Base-by-base conservation (phyloP, 371 early-diverging fungal genomes). In the Caulochytrium protostelioides region DNA sequence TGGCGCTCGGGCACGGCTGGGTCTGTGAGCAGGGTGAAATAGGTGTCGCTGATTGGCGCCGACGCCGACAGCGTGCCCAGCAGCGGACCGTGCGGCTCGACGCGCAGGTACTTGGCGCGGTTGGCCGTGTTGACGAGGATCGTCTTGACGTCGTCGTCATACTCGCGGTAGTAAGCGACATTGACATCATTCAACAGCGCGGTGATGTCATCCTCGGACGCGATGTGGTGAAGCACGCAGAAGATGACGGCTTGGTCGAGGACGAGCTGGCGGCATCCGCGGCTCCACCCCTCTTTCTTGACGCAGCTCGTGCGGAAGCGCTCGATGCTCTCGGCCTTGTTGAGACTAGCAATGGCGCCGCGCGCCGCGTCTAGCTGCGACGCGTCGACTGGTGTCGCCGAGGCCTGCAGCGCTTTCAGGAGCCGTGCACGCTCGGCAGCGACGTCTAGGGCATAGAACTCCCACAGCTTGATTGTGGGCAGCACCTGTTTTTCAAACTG, bases 1-100 rank as follows among this genome's bases (percentile, higher is more conserved):
- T 65, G n/a, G n/a, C n/a, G n/a, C n/a, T n/a, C n/a, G n/a, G n/a
- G n/a, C n/a, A n/a, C n/a, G 14, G n/a, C n/a, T n/a, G n/a, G n/a
- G n/a, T n/a, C n/a, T n/a, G n/a, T n/a, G n/a, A n/a, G n/a, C 76
- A n/a, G 73, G 0, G 97, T 91, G 43, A 95, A 95, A 49, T 87
- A 86, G 1, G 76, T 76, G 51, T 85, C 82, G n/a, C n/a, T n/a
- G n/a, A n/a, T n/a, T n/a, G n/a, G n/a, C 69, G 63, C 42, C 1
- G 29, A 26, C 7, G 41, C 34, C 18, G 61, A 52, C 9, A 76
- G 49, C 4, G 54, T 48, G n/a, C 71, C 72, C 23, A 67, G 47
- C 31, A 49, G 47, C 19, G 72, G 72, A 1, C 72, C 72, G 37
- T 67, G 48, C 17, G 56, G 66, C 15, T 71, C 82, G 15, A 95